phyloP scores from a whole-genome alignment of 2,329 filamentous ascomycete species.

The Emergomyces orientalis region DNA sequence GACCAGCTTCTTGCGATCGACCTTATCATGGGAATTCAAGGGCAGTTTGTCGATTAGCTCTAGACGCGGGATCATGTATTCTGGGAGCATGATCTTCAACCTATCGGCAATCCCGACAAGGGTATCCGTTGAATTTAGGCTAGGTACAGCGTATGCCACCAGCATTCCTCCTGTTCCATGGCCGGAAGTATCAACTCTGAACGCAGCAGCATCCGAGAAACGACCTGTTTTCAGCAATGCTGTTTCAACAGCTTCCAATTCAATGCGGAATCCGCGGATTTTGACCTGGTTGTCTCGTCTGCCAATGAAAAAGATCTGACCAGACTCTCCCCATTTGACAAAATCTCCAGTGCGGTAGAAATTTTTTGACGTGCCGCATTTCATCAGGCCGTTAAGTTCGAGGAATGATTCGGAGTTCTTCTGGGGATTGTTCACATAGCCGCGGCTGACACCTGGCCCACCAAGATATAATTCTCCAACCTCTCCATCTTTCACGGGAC shows the following conservation, averaged over 20 bases:
- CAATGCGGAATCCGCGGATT: slow-evolving; percentile 81
- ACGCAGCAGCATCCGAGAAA: slow-evolving; percentile 15
- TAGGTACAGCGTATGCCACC: slow-evolving; percentile 17
- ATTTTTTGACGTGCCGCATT: slow-evolving; percentile 57
- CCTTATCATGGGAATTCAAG: slow-evolving; percentile 64
- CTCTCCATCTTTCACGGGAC: slow-evolving; percentile 12
- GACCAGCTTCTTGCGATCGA: slow-evolving; percentile 28
- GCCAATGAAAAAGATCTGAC: slow-evolving; percentile 62
- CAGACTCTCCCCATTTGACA: slow-evolving; percentile 53
- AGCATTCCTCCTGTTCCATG: slow-evolving; percentile 14
- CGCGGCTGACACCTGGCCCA: slow-evolving; percentile 61
- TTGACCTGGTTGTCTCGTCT: slow-evolving; percentile 77
- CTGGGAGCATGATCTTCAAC: slow-evolving; percentile 57
- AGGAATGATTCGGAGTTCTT: slow-evolving; percentile 63
- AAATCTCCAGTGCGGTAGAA: slow-evolving; percentile 76
- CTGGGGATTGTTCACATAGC: slow-evolving; percentile 51
- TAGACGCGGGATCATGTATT: slow-evolving; percentile 61
- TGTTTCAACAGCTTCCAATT: slow-evolving; percentile 76
- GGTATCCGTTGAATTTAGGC: slow-evolving; percentile 46
- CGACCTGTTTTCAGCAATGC: slow-evolving; percentile 34
- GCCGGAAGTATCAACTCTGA: slow-evolving; percentile 13
- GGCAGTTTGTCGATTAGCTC: slow-evolving; percentile 59
- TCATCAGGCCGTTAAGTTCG: slow-evolving; percentile 60
- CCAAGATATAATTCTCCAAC: slow-evolving; percentile 20
- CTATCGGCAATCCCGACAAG: slow-evolving; percentile 35